Base-by-base conservation (phyloP, 345 rosid species). In the Aethionema arabicum region DNA sequence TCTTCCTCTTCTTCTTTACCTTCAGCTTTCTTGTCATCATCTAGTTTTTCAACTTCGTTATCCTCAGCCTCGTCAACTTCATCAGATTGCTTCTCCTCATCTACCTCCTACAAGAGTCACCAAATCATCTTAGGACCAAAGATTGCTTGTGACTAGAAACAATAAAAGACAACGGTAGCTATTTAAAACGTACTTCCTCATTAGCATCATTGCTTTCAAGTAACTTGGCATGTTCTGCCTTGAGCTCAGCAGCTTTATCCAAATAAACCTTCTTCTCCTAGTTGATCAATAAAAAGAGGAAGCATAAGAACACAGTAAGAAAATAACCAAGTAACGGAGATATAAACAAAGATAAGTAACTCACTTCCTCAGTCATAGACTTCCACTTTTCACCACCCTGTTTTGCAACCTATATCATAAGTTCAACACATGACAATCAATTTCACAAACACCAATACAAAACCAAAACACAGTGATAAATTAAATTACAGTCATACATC, bases 381-480 rank as follows among this genome's bases (percentile, higher is more conserved):
- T 74, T 83, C 98, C 96, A 85, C 69, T 79, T 83, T 71, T 80
- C 96, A 66, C 95, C 98, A 45, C 85, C 95, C 29, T 79, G 82
- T 66, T 81, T 91, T 4, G 95, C 84, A 77, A 78, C 87, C 95
- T 91, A 61, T 4, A 16, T 42, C 15, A 45, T 12, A 33, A 0
- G 35, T 6, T 33, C 11, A 56, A 4, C 14, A 27, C 6, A 42
- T 11, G 0, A 27, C 3, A 6, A 40, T 27, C 16, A 63, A 12
- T 39, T 59, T 11, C 21, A 32, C 3, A 12, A 27, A 45, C 64
- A 67, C 13, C 8, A 53, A 43, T 29, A 53, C 4, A 14, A 3
- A 3, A 59, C 37, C 4, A 16, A 44, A 44, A 7, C 0, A 2
- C 13, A 58, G 21, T 46, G 40, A 35, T 21, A 11, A 27, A 3